Evolutionary conservation across 2,329 filamentous ascomycete genomes (phyloP), one percentile per base, ranked within the genome.

Genomic region (Pestalotiopsis sp.): DNA sequence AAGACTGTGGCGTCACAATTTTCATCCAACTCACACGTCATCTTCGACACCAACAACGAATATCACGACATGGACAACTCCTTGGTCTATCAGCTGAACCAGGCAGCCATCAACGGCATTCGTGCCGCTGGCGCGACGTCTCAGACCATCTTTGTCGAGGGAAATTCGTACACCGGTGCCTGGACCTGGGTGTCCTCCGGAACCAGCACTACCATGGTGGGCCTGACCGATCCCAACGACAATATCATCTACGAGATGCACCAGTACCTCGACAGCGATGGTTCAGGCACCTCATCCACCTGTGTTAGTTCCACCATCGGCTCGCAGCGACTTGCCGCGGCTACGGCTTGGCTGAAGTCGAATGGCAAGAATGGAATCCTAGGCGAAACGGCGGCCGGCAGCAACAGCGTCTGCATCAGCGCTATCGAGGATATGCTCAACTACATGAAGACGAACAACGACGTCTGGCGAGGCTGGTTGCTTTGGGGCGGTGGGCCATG

Each of bases 41-140:
- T 91, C 74, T 90, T 90, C 70, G 88, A 90, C 78, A 89, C 86
- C 70, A 90, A 90, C 84, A 91, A 91, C 77, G 88, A 91, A 81
- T 90, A 88, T 77, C 81, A 91, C 75, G 84, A 85, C 75, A 88
- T 90, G 83, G 85, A 88, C 72, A 86, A 89, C 76, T 77, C 76
- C 1, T 82, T 89, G 13, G 88, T 90, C 14, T 79, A 86, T 11
- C 77, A 84, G 71, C 85, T 91, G 62, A 91, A 90, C 82, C 88
- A 91, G 76, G 88, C 86, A 13, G 89, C 88, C 69, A 89, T 91
- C 72, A 75, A 89, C 73, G 86, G 83, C 70, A 89, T 91, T 76
- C 87, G 88, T 58, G 83, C 78, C 6, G 83, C 87, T 5, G 88
- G 88, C 7, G 88, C 88, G 5, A 89, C 80, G 1, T 77, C 76